phyloP scores from a whole-genome alignment of 148 eudicot species.

The Rheum nobile region DNA sequence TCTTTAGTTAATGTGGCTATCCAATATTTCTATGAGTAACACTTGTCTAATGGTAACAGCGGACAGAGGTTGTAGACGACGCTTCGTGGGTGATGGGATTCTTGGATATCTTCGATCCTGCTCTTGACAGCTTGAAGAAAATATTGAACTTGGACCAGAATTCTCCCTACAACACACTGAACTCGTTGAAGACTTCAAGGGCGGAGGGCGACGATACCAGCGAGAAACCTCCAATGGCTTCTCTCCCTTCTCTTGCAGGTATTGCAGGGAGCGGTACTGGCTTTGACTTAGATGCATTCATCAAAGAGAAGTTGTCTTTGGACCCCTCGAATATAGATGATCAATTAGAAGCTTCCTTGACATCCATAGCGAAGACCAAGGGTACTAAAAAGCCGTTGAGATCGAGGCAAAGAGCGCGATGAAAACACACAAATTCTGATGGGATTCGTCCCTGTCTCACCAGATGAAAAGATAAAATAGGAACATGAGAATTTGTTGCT shows the following conservation, averaged over 20 bases:
- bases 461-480: not conserved
- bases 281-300: slow-evolving; percentile 59
- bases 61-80: slow-evolving; percentile 88
- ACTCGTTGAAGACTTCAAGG: slow-evolving; percentile 13
- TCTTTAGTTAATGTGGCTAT: not conserved
- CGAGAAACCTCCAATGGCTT: slow-evolving; percentile 13
- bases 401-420: slow-evolving; percentile 13
- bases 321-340: slow-evolving; percentile 60
- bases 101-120: slow-evolving; percentile 86
- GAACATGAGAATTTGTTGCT: not conserved
- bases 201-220: not conserved
- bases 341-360: slow-evolving; percentile 38
- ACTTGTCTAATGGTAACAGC: slow-evolving; percentile 38
- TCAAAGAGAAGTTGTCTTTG: slow-evolving; percentile 46
- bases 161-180: slow-evolving; percentile 19
- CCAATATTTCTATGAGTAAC: not conserved
- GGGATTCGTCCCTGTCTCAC: not conserved
- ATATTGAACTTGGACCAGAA: slow-evolving; percentile 52
- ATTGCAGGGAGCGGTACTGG: slow-evolving; percentile 25
- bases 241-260: not conserved
- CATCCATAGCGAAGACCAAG: slow-evolving; percentile 17
- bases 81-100: slow-evolving; percentile 86
- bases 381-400: slow-evolving; percentile 24
- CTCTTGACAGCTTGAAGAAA: slow-evolving; percentile 69
- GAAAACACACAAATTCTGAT: not conserved